Base-by-base conservation (phyloP, 2,329 filamentous ascomycete species). In the Arthrinium puccinioides region DNA sequence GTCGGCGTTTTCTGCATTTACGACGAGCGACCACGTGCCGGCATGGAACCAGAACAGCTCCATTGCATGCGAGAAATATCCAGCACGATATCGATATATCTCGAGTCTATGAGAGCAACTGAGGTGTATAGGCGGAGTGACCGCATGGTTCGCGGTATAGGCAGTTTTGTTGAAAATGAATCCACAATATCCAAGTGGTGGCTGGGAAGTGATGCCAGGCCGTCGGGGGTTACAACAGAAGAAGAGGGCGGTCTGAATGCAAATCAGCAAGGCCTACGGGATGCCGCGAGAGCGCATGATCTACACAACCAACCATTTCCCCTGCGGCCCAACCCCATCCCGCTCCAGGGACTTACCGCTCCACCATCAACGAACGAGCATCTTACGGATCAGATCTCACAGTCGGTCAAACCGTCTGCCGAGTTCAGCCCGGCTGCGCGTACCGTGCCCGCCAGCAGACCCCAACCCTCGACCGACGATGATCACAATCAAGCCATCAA, bases 111-210 rank as follows among this genome's bases (percentile, higher is more conserved):
- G 21, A 26, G 31, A 24, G 36, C 41, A 6, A 32, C 37, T 11
- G 23, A 39, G 11, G 32, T 18, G 10, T 28, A 36, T 19, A 33
- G 38, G n/a, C 43, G 49, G 14, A 45, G 36, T 24, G 45, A 48
- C 14, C 43, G 46, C 13, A 52, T 49, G 47, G 45, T 48, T 5
- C 40, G 44, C 4, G 48, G 46, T n/a, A 34, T 52, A 3, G 48
- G 49, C 6, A 44, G 41, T 31, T 50, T 52, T 27, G 42, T 49
- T n/a, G 49, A 52, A 32, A 47, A 41, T 13, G 37, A 40, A n/a
- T 36, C 42, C 11, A 45, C 44, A 29, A 36, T 53, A 32, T 50
- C 47, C 3, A 44, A 38, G 25, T 45, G 46, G 40, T 38, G 39
- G 13, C 28, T 39, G 9, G 40, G 38, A 11, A 8, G 24, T 26